These are phyloP conservation scores for Syzygium oleosum DNA, from an alignment of 345 rosid genomes.

Conservation along the genomic window DNA sequence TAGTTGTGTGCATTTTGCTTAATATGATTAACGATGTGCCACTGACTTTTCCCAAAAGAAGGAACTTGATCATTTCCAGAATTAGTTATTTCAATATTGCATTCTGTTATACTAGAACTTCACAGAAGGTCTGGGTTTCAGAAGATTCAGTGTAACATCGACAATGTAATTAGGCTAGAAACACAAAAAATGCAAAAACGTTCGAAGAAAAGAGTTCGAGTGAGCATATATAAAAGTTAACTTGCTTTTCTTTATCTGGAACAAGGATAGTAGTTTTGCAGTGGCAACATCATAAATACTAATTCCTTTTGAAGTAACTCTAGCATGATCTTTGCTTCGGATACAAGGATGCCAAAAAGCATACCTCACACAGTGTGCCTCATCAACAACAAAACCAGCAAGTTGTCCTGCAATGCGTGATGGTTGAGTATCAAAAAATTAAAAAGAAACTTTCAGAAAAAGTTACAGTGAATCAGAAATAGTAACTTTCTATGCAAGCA, in stretches of 20 bases:
- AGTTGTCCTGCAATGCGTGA: slow-evolving; percentile 40
- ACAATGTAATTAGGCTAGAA: no score
- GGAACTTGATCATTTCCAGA: background rate
- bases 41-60: background rate
- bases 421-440: background rate
- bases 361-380: slow-evolving; percentile 93
- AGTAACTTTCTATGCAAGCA: slow-evolving; percentile 57
- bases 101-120: background rate
- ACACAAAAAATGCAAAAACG: background rate
- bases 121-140: no score
- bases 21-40: background rate
- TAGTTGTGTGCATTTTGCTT: background rate
- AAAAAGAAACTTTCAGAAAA: no score
- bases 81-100: background rate
- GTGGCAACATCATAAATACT: background rate
- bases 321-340: background rate
- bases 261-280: background rate
- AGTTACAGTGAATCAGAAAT: background rate
- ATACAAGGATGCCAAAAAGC: background rate
- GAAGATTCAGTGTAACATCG: no score
- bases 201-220: background rate
- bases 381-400: slow-evolving; percentile 85
- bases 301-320: background rate
- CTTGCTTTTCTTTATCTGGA: background rate
- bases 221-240: background rate